A percentile compares a stretch with the other conserved stretches of the same genome.
Conservation (phyloP, 164 flowering plant species). For the Tinospora cordifolia region DNA sequence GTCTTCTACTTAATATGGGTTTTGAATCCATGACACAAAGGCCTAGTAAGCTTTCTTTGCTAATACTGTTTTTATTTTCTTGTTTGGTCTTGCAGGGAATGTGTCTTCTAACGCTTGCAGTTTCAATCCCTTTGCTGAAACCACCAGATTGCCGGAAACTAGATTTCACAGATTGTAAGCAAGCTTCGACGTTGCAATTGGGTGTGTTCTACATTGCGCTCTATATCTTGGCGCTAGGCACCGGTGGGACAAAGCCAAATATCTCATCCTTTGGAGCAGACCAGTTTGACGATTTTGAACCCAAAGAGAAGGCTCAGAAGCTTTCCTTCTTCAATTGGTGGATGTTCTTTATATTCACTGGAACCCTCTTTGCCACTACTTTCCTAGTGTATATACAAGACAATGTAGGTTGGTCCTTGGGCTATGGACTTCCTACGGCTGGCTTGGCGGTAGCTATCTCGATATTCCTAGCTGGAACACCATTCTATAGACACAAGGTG, state of each 20-base stretch:
- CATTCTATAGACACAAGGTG: constrained; percentile 5
- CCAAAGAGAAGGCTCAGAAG: not conserved
- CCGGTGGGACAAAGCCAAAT: constrained; percentile 2
- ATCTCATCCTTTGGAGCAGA: constrained; percentile 1
- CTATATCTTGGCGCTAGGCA: not conserved
- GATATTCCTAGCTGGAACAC: constrained; percentile 6
- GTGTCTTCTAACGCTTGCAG: constrained; percentile 12
- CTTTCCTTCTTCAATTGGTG: constrained; percentile 9
- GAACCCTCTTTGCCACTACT: constrained; percentile 11
- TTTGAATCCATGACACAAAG: too few relatives aligned
- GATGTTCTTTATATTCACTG: constrained; percentile 1
- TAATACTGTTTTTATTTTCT: not conserved
- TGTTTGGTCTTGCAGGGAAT: constrained; percentile 9
- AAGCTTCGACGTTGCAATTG: constrained; percentile 8
- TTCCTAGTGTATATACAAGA: constrained; percentile 7
- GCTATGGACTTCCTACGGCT: constrained; percentile 7
- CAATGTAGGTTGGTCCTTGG: constrained; percentile 5
- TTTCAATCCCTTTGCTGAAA: constrained; percentile 6
- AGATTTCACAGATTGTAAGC: constrained; percentile 8
- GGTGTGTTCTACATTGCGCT: not conserved
- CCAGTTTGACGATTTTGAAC: constrained; percentile 6
- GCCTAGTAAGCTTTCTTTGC: too few relatives aligned
- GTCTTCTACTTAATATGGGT: too few relatives aligned
- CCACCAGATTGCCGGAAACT: constrained; percentile 4
- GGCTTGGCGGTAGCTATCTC: constrained; percentile 2